phyloP scores from a whole-genome alignment of 371 early-diverging fungal genomes.

The Lichtheimia ornata region DNA sequence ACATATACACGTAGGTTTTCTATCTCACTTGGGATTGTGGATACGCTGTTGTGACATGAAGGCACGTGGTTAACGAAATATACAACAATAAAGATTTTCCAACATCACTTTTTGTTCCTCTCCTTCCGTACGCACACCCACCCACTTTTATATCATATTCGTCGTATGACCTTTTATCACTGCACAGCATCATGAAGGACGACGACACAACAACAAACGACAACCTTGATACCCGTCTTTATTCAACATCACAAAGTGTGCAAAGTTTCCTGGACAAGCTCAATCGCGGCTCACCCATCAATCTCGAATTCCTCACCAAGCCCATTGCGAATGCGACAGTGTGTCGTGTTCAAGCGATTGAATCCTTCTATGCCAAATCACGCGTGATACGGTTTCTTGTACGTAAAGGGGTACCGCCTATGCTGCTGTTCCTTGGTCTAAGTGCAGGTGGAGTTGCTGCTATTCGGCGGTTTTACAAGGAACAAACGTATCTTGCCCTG shows the following conservation, averaged over 20 bases:
- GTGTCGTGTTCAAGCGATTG: constrained; percentile 30
- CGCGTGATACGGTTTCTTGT: constrained; percentile 33
- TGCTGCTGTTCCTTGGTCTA: constrained; percentile 28
- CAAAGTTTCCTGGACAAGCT: constrained; percentile 15
- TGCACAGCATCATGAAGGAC: no score
- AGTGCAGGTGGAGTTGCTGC: constrained; percentile 22
- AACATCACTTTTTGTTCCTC: no score
- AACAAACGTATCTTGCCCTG: constrained; percentile 28
- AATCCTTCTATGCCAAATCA: constrained; percentile 30
- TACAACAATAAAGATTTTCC: no score
- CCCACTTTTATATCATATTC: no score
- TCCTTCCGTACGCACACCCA: no score
- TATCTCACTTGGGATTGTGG: no score
- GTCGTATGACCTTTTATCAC: no score
- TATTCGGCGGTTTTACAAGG: constrained; percentile 29
- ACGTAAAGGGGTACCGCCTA: constrained; percentile 36
- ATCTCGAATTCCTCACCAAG: constrained; percentile 30
- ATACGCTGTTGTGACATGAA: no score
- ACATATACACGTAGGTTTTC: no score
- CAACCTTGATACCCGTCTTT: not conserved
- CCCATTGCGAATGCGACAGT: constrained; percentile 24
- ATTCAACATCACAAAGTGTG: constrained; percentile 26
- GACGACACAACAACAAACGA: no score
- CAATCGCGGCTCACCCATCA: constrained; percentile 39
- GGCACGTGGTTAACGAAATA: no score